A percentile compares a stretch with the other conserved stretches of the same genome.
Evolutionary conservation across 495 filamentous ascomycete genomes (phyloP).

Genomic region (Hyaloscypha bicolor): DNA sequence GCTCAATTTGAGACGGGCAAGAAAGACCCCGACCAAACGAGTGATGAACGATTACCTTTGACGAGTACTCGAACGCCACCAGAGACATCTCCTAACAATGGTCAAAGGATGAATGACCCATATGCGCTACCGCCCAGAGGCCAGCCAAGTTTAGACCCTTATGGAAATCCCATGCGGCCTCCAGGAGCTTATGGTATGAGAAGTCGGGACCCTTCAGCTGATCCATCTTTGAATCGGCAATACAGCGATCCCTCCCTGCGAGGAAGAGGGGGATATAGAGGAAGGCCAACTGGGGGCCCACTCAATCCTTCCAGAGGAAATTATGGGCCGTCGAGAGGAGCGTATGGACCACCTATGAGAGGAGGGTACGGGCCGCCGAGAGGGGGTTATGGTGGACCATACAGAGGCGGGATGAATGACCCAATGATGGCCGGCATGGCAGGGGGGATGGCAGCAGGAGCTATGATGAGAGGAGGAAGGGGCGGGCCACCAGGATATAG

Average conservation of each 20-base stretch:
- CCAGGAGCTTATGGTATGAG: slow-evolving; percentile 16
- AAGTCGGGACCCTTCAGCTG: slow-evolving; percentile 32
- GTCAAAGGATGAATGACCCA: slow-evolving; percentile 30
- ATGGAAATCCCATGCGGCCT: slow-evolving; percentile 63
- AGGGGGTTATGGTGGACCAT: slow-evolving; percentile 43
- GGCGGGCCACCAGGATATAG: slow-evolving; percentile 46
- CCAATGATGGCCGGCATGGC: slow-evolving; percentile 30
- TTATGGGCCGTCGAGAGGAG: slow-evolving; percentile 37
- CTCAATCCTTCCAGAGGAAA: slow-evolving; percentile 37
- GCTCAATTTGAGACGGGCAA: slow-evolving; percentile 74
- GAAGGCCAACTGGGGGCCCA: neutral
- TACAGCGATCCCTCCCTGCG: slow-evolving; percentile 65
- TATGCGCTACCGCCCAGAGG: slow-evolving; percentile 27
- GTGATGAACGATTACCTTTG: slow-evolving; percentile 83
- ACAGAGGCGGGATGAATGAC: slow-evolving; percentile 42
- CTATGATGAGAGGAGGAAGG: slow-evolving; percentile 29
- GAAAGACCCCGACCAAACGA: slow-evolving; percentile 50
- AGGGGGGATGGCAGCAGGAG: slow-evolving; percentile 38
- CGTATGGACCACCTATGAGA: slow-evolving; percentile 23
- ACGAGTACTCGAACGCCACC: slow-evolving; percentile 61
- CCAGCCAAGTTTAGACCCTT: slow-evolving; percentile 58
- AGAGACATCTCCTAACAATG: slow-evolving; percentile 46
- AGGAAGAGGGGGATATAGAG: slow-evolving; percentile 37
- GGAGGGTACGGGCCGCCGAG: slow-evolving; percentile 40
- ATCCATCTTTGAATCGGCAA: slow-evolving; percentile 46